Evolutionary conservation across 371 early-diverging fungal species (phyloP).

Genomic region (Mortierella sp.): DNA sequence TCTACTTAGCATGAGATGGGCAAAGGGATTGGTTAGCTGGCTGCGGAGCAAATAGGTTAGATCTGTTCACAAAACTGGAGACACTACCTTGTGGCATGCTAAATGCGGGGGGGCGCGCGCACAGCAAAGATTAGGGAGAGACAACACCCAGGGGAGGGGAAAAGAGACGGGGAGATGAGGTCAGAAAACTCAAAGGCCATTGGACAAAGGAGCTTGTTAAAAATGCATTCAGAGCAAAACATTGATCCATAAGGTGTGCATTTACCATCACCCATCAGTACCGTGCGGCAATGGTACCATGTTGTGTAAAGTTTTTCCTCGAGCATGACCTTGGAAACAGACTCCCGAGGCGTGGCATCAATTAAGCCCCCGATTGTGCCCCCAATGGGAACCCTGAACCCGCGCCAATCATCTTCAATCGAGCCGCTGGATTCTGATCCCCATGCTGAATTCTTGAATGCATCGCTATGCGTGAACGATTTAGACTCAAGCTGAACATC

Average conservation of each 20-base stretch:
- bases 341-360: slow-evolving; percentile 4
- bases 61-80: too few relatives aligned
- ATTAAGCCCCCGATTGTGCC: slow-evolving; percentile 25
- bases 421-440: slow-evolving; percentile 13
- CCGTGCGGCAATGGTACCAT: slow-evolving; percentile 18
- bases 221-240: not conserved
- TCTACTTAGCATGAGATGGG: slow-evolving; percentile 4
- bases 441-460: slow-evolving; percentile 15
- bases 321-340: slow-evolving; percentile 14
- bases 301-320: slow-evolving; percentile 34
- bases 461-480: slow-evolving; percentile 4
- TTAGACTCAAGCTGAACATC: slow-evolving; percentile 19
- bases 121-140: not conserved
- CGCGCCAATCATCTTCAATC: slow-evolving; percentile 12
- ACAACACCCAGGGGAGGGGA: not conserved
- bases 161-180: too few relatives aligned
- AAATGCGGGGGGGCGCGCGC: not conserved
- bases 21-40: not conserved
- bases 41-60: too few relatives aligned
- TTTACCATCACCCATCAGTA: slow-evolving; percentile 31
- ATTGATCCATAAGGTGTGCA: not conserved
- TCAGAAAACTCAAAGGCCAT: too few relatives aligned
- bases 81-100: slow-evolving; percentile 29
- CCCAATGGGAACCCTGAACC: slow-evolving; percentile 11
- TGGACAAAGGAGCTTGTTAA: too few relatives aligned